phyloP scores from a whole-genome alignment of 2,329 filamentous ascomycete genomes.

The Colletotrichum theobromicola region DNA sequence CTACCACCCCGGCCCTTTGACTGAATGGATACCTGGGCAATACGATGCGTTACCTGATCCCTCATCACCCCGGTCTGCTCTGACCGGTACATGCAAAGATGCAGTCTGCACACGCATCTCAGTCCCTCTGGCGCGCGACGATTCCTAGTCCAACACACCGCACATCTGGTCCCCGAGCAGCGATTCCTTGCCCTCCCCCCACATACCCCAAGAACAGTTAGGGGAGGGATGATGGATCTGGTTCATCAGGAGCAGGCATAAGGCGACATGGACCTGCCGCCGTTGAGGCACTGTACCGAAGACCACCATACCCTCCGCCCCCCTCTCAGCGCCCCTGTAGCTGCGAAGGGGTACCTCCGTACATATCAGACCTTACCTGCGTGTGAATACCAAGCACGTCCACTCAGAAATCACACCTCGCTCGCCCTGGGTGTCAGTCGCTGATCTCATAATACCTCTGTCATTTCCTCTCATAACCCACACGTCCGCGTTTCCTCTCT shows the following conservation, averaged over 20 bases:
- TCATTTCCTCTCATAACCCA: conserved; percentile 7
- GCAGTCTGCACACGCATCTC: conserved; percentile 1
- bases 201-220: conserved; percentile 3
- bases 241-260: conserved; percentile 13
- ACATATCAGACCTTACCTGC: neutral
- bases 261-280: conserved; percentile 8
- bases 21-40: conserved; percentile 17
- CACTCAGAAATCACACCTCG: conserved; percentile 12
- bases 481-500: neutral
- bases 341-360: conserved; percentile 4
- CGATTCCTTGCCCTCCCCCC: conserved; percentile 3
- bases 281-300: conserved; percentile 12
- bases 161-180: conserved; percentile 20
- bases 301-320: neutral
- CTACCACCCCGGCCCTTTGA: conserved; percentile 4
- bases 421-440: conserved; percentile 4
- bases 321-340: neutral
- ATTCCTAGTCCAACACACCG: conserved; percentile 22
- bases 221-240: conserved; percentile 21
- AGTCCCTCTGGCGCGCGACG: conserved; percentile 2
- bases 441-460: conserved; percentile 17
- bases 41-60: conserved; percentile 19
- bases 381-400: neutral
- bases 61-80: conserved; percentile 3
- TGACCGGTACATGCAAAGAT: conserved; percentile 19